A percentile compares a stretch with the other conserved stretches of the same genome.
These are phyloP conservation scores for Mrakia hoshinonis DNA, from an alignment of 768 basidiomycete genomes.

Conservation along the genomic window DNA sequence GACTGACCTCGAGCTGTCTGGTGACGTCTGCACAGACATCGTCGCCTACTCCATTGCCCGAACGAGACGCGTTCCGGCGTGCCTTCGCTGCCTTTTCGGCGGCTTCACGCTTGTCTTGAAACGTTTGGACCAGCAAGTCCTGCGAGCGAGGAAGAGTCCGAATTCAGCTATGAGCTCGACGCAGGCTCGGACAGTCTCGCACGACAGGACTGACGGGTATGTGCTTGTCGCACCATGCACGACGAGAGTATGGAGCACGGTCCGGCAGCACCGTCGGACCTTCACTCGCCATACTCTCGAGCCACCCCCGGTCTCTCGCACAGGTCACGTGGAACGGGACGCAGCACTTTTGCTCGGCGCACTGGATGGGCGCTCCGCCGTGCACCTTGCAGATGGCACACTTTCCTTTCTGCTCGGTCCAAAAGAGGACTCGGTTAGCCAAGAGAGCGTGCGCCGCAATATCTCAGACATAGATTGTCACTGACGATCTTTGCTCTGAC, in stretches of 20 bases:
- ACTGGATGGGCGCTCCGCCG: neutral
- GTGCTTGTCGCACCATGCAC: neutral
- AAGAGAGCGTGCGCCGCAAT: neutral
- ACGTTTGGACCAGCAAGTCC: no score
- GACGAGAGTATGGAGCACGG: neutral
- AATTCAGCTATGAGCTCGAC: no score
- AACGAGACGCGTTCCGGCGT: no score
- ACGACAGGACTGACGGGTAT: neutral
- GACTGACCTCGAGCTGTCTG: no score
- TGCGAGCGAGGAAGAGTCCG: no score
- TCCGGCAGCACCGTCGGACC: constrained; percentile 3
- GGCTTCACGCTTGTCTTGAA: no score
- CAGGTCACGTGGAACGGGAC: constrained; percentile 1
- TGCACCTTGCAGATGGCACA: neutral
- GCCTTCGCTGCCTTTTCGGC: no score
- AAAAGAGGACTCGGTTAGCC: neutral
- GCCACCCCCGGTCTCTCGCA: neutral
- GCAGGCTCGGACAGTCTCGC: neutral
- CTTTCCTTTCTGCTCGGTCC: neutral
- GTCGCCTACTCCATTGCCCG: no score
- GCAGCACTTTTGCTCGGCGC: neutral
- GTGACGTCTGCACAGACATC: no score
- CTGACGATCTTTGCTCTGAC: neutral
- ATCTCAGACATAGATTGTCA: neutral
- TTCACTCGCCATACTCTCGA: neutral